Base-by-base conservation (phyloP, 164 flowering plant genomes). In the Magnolia officinalis region DNA sequence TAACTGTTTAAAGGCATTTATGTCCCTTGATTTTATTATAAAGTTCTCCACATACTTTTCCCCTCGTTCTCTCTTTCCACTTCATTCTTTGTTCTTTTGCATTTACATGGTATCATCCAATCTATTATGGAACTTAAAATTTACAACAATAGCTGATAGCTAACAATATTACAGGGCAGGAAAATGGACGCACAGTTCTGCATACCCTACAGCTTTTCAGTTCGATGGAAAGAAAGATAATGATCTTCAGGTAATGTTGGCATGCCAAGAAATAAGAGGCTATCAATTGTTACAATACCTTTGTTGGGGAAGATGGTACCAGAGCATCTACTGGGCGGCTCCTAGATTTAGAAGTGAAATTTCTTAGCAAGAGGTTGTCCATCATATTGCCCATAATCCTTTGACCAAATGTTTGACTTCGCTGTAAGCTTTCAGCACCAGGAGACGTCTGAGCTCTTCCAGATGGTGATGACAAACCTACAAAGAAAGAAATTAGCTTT, bases 371-470 rank as follows among this genome's bases (percentile, higher is more conserved):
- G 71, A 90, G 83, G 79, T 89, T 96, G 80, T 94, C 99, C 97
- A 91, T 94, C 95, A 95, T 84, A 86, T 95, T 95, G 37, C 98
- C 98, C 97, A 96, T 90, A 49, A 96, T 81, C 77, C 91, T 87
- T 85, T 96, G 98, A 74, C 99, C 93, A n/a, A 96, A 77, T 65
- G 97, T 91, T 81, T 92, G 97, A 87, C 80, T 94, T 70, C 91
- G 88, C 59, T 87, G 92, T 2, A 92, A 80, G 49, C 79, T 83
- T 29, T 79, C 90, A 78, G 76, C 79, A 78, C 87, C 96, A 78
- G 87, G 70, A 74, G 84, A n/a, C 78, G 86, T 90, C 74, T 78
- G 85, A 72, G 77, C 64, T 80, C 83, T 78, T 75, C 86, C 85
- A 9, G 92, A 88, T 58, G 97, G 93, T 52, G 97, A 92, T 72